phyloP scores from a whole-genome alignment of 2,329 filamentous ascomycete species.

The Fusarium succisae region DNA sequence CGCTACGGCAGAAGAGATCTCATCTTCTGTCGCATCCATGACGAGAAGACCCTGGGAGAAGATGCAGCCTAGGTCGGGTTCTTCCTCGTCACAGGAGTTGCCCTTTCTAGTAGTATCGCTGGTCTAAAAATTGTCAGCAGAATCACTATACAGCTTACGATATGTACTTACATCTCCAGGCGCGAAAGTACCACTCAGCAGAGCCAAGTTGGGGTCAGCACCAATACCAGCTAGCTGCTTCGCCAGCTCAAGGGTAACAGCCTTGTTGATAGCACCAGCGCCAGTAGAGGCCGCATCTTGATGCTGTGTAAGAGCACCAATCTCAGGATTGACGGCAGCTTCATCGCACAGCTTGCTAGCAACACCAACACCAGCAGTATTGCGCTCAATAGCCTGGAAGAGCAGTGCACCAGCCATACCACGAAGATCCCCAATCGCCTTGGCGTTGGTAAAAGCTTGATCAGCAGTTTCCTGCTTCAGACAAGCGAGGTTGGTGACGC shows the following conservation, averaged over 20 bases:
- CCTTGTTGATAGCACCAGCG: constrained; percentile 10
- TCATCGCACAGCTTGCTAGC: constrained; percentile 25
- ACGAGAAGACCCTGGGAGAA: neutral
- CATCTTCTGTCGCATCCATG: constrained; percentile 1
- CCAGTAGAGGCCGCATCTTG: constrained; percentile 1
- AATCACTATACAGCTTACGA: neutral
- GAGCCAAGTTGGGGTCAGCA: constrained; percentile 11
- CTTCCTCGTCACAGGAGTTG: constrained; percentile 10
- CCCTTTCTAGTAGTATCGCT: constrained; percentile 4
- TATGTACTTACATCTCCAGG: constrained; percentile 16
- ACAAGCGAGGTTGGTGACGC: constrained; percentile 54
- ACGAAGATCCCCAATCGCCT: constrained; percentile 59
- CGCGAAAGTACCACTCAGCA: constrained; percentile 10
- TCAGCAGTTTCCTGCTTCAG: constrained; percentile 62
- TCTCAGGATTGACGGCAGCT: neutral
- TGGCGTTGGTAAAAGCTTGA: constrained; percentile 69
- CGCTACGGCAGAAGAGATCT: neutral
- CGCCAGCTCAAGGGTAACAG: constrained; percentile 3
- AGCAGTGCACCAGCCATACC: constrained; percentile 65
- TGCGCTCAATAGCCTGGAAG: constrained; percentile 63
- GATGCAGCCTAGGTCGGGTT: constrained; percentile 8
- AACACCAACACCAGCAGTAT: constrained; percentile 50
- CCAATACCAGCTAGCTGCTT: constrained; percentile 9
- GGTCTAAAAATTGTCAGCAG: neutral
- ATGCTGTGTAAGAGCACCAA: constrained; percentile 10